phyloP scores from a whole-genome alignment of 371 early-diverging fungal species.

The Blakeslea trispora region DNA sequence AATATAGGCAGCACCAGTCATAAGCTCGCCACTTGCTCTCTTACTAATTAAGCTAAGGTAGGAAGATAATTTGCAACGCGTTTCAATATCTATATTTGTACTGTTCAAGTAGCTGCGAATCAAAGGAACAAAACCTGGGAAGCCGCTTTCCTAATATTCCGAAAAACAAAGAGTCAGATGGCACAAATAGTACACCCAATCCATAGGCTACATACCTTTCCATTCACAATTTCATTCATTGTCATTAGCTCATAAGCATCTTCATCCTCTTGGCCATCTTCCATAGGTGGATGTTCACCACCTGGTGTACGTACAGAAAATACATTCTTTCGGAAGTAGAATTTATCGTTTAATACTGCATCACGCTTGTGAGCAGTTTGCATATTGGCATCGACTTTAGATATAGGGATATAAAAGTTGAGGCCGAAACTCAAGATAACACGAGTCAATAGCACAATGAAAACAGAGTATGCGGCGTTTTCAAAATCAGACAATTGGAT shows the following conservation, averaged over 20 bases:
- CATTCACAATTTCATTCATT: conserved; percentile 95
- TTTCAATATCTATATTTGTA: conserved; percentile 66
- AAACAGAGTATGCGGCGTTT: conserved; percentile 95
- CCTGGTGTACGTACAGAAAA: conserved; percentile 40
- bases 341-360: conserved; percentile 80
- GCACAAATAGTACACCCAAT: neutral
- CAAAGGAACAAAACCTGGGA: conserved; percentile 86
- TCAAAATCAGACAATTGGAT: conserved; percentile 98
- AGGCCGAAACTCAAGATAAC: conserved; percentile 89
- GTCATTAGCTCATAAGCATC: conserved; percentile 81
- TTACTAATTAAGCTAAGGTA: conserved; percentile 86
- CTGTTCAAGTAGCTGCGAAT: conserved; percentile 82
- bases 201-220: conserved; percentile 52
- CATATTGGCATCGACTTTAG: conserved; percentile 97
- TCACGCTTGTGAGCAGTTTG: conserved; percentile 84
- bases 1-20: conserved; percentile 92
- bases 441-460: conserved; percentile 91
- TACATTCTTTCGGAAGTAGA: conserved; percentile 88
- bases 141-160: conserved; percentile 54
- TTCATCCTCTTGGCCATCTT: conserved; percentile 29
- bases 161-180: conserved; percentile 11
- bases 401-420: conserved; percentile 97
- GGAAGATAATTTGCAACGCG: conserved; percentile 64
- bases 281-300: conserved; percentile 7
- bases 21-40: conserved; percentile 78